phyloP scores from a whole-genome alignment of 2,329 filamentous ascomycete species.

The Trichoderma sp. region DNA sequence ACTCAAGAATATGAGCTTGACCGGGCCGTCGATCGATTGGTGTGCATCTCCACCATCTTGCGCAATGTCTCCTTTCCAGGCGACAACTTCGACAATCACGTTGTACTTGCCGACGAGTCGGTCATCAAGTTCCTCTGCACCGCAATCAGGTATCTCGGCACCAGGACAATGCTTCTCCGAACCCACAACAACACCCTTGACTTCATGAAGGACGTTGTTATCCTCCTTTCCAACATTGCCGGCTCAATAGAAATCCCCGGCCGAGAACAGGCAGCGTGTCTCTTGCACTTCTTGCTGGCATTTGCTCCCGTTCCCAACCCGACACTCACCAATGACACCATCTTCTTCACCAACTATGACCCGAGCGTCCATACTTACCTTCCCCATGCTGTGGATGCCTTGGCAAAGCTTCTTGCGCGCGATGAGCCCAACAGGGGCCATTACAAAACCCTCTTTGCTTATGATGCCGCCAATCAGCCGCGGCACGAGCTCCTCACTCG shows the following conservation, averaged over 20 bases:
- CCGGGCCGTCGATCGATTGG: slow-evolving; percentile 79
- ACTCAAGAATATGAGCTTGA: slow-evolving; percentile 79
- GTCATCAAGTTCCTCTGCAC: slow-evolving; percentile 83
- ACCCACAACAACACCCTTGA: slow-evolving; percentile 85
- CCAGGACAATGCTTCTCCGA: slow-evolving; percentile 81
- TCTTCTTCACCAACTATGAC: slow-evolving; percentile 81
- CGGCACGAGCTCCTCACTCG: slow-evolving; percentile 82
- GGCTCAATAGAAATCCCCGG: slow-evolving; percentile 78
- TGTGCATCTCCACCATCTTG: slow-evolving; percentile 89
- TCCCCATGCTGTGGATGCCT: slow-evolving; percentile 82
- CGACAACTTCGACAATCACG: slow-evolving; percentile 65
- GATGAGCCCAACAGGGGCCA: slow-evolving; percentile 90
- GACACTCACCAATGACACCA: slow-evolving; percentile 53
- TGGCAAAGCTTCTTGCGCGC: slow-evolving; percentile 87
- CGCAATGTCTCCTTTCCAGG: slow-evolving; percentile 87
- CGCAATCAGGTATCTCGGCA: slow-evolving; percentile 84
- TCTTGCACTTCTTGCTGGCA: slow-evolving; percentile 85
- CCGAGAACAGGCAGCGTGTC: slow-evolving; percentile 81
- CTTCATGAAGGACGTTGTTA: slow-evolving; percentile 94
- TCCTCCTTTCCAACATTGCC: slow-evolving; percentile 86
- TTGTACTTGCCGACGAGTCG: slow-evolving; percentile 70
- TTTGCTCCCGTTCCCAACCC: slow-evolving; percentile 83
- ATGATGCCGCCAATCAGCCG: slow-evolving; percentile 65
- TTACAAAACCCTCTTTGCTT: slow-evolving; percentile 79
- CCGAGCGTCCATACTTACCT: slow-evolving; percentile 83